phyloP scores from a whole-genome alignment of 257 asterid genomes.

The Penstemon davidsonii region DNA sequence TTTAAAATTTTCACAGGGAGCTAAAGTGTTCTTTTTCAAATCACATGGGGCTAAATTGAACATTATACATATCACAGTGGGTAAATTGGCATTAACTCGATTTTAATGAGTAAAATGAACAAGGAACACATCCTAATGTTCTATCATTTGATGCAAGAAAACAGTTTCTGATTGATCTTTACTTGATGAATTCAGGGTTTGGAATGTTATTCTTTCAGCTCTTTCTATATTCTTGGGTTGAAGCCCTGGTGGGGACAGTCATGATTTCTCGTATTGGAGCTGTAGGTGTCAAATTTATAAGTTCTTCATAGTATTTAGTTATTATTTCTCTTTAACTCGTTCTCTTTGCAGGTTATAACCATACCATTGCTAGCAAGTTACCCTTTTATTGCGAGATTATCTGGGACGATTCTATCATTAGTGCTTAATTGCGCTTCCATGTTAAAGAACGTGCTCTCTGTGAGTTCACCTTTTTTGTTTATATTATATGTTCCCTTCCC shows the following conservation, averaged over 20 bases:
- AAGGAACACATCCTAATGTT: too few species aligned
- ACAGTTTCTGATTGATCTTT: background rate
- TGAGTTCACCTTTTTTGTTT: constrained; percentile 37
- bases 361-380: constrained; percentile 67
- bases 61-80: too few species aligned
- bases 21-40: too few species aligned
- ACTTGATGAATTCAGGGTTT: constrained; percentile 47
- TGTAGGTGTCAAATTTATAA: constrained; percentile 36
- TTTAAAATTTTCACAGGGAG: too few species aligned
- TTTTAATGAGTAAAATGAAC: too few species aligned
- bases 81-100: too few species aligned
- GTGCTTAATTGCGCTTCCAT: constrained; percentile 66
- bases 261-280: constrained; percentile 65
- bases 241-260: constrained; percentile 62
- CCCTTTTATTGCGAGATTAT: constrained; percentile 65
- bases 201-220: constrained; percentile 77
- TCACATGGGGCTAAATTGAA: too few species aligned
- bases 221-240: constrained; percentile 54
- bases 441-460: constrained; percentile 65
- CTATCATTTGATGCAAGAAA: too few species aligned
- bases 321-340: background rate
- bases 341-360: constrained; percentile 50
- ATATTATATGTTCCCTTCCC: background rate
- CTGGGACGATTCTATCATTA: constrained; percentile 51
- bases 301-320: background rate